Evolutionary conservation across 2,329 filamentous ascomycete genomes (phyloP).

Genomic region (Sclerotinia spermophila): DNA sequence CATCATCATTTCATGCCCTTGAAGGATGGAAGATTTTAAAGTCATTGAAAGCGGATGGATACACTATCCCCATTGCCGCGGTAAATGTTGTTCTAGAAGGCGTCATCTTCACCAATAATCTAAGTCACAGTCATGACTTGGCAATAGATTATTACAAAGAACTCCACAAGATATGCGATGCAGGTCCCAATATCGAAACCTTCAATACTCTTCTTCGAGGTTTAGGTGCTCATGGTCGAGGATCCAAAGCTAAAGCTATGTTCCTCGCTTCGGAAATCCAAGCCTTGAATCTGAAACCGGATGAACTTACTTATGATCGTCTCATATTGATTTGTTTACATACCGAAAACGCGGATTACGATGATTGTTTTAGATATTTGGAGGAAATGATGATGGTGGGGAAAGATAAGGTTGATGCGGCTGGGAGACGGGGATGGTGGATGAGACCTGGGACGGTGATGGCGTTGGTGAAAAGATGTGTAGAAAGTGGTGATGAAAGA

Average conservation of each 20-base stretch:
- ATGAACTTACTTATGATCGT: conserved; percentile 58
- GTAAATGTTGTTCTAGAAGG: conserved; percentile 44
- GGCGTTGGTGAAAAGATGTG: conserved; percentile 27
- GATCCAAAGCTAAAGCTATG: conserved; percentile 53
- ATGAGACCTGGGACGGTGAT: conserved; percentile 33
- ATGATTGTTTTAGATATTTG: conserved; percentile 48
- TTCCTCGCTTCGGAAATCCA: conserved; percentile 62
- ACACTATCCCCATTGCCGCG: conserved; percentile 48
- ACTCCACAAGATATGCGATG: conserved; percentile 48
- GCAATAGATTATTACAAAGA: conserved; percentile 60
- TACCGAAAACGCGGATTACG: conserved; percentile 39
- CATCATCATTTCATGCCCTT: conserved; percentile 43
- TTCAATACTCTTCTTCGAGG: conserved; percentile 58
- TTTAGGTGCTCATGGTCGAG: conserved; percentile 24
- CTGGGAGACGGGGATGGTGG: conserved; percentile 34
- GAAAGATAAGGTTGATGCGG: conserved; percentile 29
- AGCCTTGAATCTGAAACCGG: conserved; percentile 50
- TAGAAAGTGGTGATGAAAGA: conserved; percentile 25
- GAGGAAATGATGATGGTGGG: conserved; percentile 47
- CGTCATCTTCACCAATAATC: conserved; percentile 34
- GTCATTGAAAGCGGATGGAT: conserved; percentile 47
- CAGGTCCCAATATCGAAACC: conserved; percentile 48
- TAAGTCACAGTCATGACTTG: conserved; percentile 40
- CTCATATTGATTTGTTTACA: conserved; percentile 54
- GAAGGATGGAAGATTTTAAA: conserved; percentile 56